Conservation (phyloP, 305 asterid genomes). For the Stenogyne calaminthoides region DNA sequence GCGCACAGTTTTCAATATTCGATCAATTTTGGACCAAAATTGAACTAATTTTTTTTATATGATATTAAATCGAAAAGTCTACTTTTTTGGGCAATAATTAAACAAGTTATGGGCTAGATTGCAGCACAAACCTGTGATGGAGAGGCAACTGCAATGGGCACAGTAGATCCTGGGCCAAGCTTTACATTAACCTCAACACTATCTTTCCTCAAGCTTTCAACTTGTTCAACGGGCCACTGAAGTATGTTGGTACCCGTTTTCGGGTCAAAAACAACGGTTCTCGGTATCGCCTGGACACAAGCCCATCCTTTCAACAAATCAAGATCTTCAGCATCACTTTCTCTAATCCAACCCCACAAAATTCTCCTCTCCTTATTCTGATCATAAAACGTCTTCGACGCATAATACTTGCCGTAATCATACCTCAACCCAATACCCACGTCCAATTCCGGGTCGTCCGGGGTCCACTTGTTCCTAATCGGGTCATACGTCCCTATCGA, state of each 20-base stretch:
- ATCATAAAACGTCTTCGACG: constrained; percentile 90
- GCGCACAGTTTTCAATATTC: too few species aligned
- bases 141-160: constrained; percentile 49
- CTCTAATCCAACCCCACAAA: constrained; percentile 85
- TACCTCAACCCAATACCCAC: constrained; percentile 73
- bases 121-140: constrained; percentile 57
- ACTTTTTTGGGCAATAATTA: too few species aligned
- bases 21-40: too few species aligned
- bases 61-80: too few species aligned
- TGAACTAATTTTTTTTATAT: too few species aligned
- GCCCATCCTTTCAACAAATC: constrained; percentile 81
- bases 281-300: constrained; percentile 69
- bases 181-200: constrained; percentile 38
- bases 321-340: constrained; percentile 67
- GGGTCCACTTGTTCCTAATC: constrained; percentile 56
- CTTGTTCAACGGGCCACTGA: constrained; percentile 88
- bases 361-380: constrained; percentile 61
- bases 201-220: constrained; percentile 58
- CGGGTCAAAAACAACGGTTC: constrained; percentile 60
- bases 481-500: constrained; percentile 75
- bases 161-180: constrained; percentile 66
- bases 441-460: constrained; percentile 71
- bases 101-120: too few species aligned
- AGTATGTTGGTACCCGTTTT: constrained; percentile 60
- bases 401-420: constrained; percentile 81